Evolutionary conservation across 495 filamentous ascomycete genomes (phyloP), one percentile per base, ranked within the genome.

Genomic region (Podospora conica): DNA sequence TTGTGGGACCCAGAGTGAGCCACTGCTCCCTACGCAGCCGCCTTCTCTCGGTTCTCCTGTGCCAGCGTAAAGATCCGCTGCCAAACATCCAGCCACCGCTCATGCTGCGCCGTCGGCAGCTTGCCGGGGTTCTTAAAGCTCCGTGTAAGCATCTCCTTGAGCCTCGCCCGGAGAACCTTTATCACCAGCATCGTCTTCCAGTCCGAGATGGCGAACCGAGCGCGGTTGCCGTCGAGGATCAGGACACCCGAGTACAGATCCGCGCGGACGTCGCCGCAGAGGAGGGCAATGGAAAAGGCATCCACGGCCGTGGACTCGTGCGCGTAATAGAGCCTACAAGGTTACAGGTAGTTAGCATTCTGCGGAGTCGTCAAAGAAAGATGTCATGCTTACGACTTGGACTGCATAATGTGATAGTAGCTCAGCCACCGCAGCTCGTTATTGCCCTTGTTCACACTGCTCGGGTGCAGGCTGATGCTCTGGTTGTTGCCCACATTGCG

Each of bases 361-460:
- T n/a, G n/a, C n/a, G n/a, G n/a, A n/a, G n/a, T n/a, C n/a, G n/a
- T n/a, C n/a, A n/a, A 22, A 54, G 12, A 6, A 61, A 60, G 28
- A 25, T 15, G 21, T 54, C 28, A 40, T 18, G 75, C 83, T 69
- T 83, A 89, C 80, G 86, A 83, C 69, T 90, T 95, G 24, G 89
- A 88, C 76, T 96, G 92, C 93, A 97, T 96, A 66, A 97, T 96
- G 68, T 94, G 88, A 75, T 98, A 97, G 74, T 94, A 98, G 0
- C 90, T 92, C 55, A 98, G 76, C 88, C 90, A 96, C 71, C 86
- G 86, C n/a, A 90, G 73, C 20, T 84, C 81, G 15, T 86, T 81
- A 22, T 83, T 79, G 21, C 80, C 84, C 74, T 93, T 91, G 74
- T 96, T 97, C 58, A 98, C 90, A 0, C 91, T 95, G 15, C 86